Evolutionary conservation across 2,329 filamentous ascomycete genomes (phyloP).

Genomic region (Calonectria ilicicola): DNA sequence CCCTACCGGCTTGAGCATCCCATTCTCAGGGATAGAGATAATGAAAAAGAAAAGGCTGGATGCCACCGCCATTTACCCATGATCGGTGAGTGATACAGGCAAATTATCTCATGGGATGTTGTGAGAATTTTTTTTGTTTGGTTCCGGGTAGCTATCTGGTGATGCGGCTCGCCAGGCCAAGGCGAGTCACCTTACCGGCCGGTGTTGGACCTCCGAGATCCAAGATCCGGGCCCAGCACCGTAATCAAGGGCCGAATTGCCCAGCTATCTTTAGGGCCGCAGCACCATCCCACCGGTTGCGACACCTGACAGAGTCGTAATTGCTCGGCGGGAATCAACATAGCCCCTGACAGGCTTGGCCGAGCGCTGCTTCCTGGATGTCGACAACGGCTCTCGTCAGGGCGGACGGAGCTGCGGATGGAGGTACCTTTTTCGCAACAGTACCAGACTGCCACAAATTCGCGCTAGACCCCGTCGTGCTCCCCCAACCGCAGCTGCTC

Average conservation of each 20-base stretch:
- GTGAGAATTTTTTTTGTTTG: constrained; percentile 1
- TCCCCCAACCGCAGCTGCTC: constrained; percentile 24
- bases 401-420: constrained; percentile 35
- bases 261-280: constrained; percentile 18
- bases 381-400: constrained; percentile 17
- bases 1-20: constrained; percentile 18
- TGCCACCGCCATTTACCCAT: background rate
- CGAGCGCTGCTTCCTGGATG: background rate
- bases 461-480: constrained; percentile 30
- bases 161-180: constrained; percentile 14
- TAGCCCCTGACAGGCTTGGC: background rate
- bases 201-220: constrained; percentile 15
- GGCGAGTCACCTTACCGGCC: constrained; percentile 17
- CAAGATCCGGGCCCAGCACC: background rate
- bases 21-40: constrained; percentile 19
- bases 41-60: background rate
- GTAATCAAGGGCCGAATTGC: background rate
- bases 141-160: constrained; percentile 3
- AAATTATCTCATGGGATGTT: constrained; percentile 23
- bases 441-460: constrained; percentile 36
- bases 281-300: background rate
- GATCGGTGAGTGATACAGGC: constrained; percentile 10
- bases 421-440: constrained; percentile 35
- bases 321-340: constrained; percentile 1
- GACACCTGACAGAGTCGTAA: background rate